phyloP scores from a whole-genome alignment of 2,329 filamentous ascomycete genomes.

The Polychaeton citri region DNA sequence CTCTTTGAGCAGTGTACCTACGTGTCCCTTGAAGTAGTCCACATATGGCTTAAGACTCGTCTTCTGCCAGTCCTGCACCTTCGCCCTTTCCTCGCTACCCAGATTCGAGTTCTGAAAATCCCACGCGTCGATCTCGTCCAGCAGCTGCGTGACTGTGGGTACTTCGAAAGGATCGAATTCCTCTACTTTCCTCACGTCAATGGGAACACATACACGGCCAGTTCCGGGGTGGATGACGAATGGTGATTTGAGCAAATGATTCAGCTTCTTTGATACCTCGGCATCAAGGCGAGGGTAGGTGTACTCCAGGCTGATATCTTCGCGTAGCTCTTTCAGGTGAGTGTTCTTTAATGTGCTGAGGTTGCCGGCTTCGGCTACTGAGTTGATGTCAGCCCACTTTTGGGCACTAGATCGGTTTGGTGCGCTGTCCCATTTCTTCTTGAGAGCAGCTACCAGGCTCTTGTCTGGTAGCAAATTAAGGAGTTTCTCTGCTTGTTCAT shows the following conservation, averaged over 20 bases:
- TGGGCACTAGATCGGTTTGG: constrained; percentile 61
- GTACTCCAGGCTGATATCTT: constrained; percentile 93
- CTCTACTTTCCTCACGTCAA: constrained; percentile 60
- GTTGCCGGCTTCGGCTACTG: constrained; percentile 62
- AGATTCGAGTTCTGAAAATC: constrained; percentile 36
- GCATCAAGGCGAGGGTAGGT: constrained; percentile 95
- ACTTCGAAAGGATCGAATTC: constrained; percentile 77
- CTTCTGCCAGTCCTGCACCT: constrained; percentile 84
- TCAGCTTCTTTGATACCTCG: constrained; percentile 93
- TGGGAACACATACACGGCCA: constrained; percentile 87
- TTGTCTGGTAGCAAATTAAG: constrained; percentile 76
- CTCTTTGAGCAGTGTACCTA: constrained; percentile 65
- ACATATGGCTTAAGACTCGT: constrained; percentile 88
- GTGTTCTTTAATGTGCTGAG: constrained; percentile 47
- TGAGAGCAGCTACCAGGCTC: constrained; percentile 60
- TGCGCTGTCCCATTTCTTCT: constrained; percentile 80
- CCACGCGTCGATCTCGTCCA: constrained; percentile 80
- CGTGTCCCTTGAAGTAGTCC: constrained; percentile 75
- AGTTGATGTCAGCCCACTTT: constrained; percentile 93
- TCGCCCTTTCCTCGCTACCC: constrained; percentile 30
- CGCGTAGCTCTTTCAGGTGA: constrained; percentile 74
- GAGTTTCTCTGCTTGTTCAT: constrained; percentile 61
- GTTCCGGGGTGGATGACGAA: constrained; percentile 96
- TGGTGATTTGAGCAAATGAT: constrained; percentile 92
- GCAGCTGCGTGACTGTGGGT: constrained; percentile 73